Percentiles rank a stretch among this genome's conserved stretches.
phyloP scores from a whole-genome alignment of 192 early-diverging fungal species.

The Phlyctochytrium planicorne region DNA sequence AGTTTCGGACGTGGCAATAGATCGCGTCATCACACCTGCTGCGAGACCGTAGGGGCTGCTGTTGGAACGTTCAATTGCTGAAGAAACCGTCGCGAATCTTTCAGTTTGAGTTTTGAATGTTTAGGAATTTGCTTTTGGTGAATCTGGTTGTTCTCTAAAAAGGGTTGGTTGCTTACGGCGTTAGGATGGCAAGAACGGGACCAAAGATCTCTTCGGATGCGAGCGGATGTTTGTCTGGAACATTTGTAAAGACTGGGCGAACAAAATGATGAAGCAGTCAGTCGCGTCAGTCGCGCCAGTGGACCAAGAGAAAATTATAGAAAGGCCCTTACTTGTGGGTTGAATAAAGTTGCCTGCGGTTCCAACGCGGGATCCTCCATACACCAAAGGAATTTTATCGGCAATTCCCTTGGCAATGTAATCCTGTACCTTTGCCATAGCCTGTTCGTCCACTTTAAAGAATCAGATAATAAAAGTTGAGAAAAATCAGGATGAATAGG shows the following conservation, averaged over 20 bases:
- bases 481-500: not conserved
- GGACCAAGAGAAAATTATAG: too few species aligned
- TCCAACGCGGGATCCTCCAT: conserved; percentile 36
- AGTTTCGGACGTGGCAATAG: not conserved
- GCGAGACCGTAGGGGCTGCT: conserved; percentile 12
- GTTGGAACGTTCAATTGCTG: conserved; percentile 4
- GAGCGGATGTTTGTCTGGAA: conserved; percentile 61
- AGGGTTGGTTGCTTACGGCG: too few species aligned
- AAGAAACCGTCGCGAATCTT: conserved; percentile 1
- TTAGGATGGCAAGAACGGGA: conserved; percentile 14
- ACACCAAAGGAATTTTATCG: not conserved
- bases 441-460: not conserved
- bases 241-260: conserved; percentile 71
- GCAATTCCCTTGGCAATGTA: not conserved
- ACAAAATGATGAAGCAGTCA: too few species aligned
- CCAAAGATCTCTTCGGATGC: conserved; percentile 61
- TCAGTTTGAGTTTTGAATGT: too few species aligned
- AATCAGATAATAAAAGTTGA: too few species aligned
- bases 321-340: not conserved
- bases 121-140: too few species aligned
- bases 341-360: not conserved
- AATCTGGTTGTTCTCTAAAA: too few species aligned
- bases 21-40: conserved; percentile 8
- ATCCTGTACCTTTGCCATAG: not conserved
- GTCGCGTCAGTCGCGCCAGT: too few species aligned